A percentile compares a stretch with the other conserved stretches of the same genome.
phyloP scores from a whole-genome alignment of 495 filamentous ascomycete genomes.

The Tuber magnatum region DNA sequence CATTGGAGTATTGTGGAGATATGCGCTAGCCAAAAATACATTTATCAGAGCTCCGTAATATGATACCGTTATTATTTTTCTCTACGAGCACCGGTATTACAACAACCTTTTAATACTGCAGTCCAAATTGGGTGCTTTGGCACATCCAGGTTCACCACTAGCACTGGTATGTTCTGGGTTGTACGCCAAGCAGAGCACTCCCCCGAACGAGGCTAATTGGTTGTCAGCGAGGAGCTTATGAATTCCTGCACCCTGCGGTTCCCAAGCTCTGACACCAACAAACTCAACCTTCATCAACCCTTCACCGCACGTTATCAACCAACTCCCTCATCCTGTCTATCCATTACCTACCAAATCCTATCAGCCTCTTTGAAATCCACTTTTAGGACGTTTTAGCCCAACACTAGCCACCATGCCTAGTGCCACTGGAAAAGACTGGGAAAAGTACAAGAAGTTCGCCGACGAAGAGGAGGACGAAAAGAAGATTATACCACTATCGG shows the following conservation, averaged over 20 bases:
- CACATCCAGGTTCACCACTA: neutral
- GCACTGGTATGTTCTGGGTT: neutral
- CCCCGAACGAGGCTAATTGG: slow-evolving; percentile 17
- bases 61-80: neutral
- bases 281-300: neutral
- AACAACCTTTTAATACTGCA: neutral
- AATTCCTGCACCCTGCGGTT: neutral
- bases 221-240: slow-evolving; percentile 24
- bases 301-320: slow-evolving; percentile 1
- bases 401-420: slow-evolving; percentile 54
- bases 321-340: slow-evolving; percentile 7
- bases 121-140: neutral
- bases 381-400: neutral
- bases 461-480: slow-evolving; percentile 97
- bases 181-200: neutral
- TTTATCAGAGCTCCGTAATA: neutral
- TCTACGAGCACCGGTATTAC: neutral
- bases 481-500: slow-evolving; percentile 93
- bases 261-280: slow-evolving; percentile 20
- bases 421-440: slow-evolving; percentile 88
- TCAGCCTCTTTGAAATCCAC: neutral
- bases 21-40: neutral
- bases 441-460: slow-evolving; percentile 97
- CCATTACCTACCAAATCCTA: neutral
- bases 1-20: neutral